Percentiles rank a stretch among this genome's conserved stretches.
phyloP scores from a whole-genome alignment of 164 flowering plant genomes.

The Chimonanthus salicifolius region DNA sequence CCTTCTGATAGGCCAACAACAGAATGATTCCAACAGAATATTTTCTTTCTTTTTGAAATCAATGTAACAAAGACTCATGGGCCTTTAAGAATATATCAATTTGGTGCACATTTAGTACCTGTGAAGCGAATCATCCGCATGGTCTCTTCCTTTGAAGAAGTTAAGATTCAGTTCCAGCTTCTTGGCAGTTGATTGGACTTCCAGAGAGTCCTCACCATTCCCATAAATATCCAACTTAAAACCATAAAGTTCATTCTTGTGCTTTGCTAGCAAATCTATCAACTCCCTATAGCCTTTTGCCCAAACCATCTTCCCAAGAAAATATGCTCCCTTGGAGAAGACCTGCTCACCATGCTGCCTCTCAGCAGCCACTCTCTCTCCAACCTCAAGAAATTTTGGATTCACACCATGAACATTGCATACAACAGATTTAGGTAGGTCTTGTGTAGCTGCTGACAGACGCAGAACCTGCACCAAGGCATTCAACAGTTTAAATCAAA shows the following conservation, averaged over 20 bases:
- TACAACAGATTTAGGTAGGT: conserved; percentile 78
- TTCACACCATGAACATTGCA: conserved; percentile 99
- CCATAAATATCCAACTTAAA: conserved; percentile 92
- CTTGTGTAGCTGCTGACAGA: conserved; percentile 95
- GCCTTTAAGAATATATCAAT: neutral
- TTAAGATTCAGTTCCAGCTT: conserved; percentile 65
- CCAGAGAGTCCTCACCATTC: conserved; percentile 94
- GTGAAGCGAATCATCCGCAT: conserved; percentile 92
- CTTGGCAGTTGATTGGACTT: conserved; percentile 75
- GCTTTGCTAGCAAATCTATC: conserved; percentile 74
- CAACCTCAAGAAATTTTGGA: conserved; percentile 84
- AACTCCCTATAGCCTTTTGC: conserved; percentile 92
- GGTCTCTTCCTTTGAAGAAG: conserved; percentile 91
- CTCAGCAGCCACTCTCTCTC: conserved; percentile 78
- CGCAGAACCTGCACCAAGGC: conserved; percentile 70
- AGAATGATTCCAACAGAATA: too few relatives aligned
- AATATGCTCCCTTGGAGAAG: conserved; percentile 94
- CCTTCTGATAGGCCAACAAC: too few relatives aligned
- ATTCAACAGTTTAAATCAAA: neutral
- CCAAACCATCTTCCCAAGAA: conserved; percentile 98
- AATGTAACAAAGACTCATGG: too few relatives aligned
- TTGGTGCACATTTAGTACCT: conserved; percentile 38
- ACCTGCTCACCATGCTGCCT: conserved; percentile 67
- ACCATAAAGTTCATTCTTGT: conserved; percentile 72
- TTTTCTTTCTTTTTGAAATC: too few relatives aligned